phyloP scores from a whole-genome alignment of 192 early-diverging fungal species.

The Rhizoclosmatium globosum region DNA sequence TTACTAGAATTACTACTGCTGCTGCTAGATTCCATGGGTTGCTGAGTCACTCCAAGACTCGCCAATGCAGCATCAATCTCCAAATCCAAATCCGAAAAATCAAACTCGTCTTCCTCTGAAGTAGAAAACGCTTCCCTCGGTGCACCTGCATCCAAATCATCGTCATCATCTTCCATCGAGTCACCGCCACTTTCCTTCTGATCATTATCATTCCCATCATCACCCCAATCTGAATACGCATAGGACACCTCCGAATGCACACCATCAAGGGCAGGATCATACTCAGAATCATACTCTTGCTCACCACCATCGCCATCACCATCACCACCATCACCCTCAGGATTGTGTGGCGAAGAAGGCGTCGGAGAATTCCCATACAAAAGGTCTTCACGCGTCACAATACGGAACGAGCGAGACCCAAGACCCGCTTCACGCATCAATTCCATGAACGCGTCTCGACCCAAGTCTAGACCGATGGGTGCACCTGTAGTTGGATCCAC shows the following conservation, averaged over 20 bases:
- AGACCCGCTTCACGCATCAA: conserved; percentile 23
- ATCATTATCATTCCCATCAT: background rate
- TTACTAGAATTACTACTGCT: background rate
- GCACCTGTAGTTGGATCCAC: background rate
- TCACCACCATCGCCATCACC: background rate
- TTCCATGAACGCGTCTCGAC: conserved; percentile 5
- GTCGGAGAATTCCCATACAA: background rate
- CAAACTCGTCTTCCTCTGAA: background rate
- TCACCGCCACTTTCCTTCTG: background rate
- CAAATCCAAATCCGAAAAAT: background rate
- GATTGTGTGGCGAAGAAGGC: background rate
- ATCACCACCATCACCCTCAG: background rate
- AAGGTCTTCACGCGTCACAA: conserved; percentile 5
- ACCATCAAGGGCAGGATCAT: background rate
- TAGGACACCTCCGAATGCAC: background rate
- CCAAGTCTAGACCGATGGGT: conserved; percentile 3
- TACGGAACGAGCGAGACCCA: background rate
- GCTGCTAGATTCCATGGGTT: background rate
- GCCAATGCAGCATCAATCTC: conserved; percentile 12
- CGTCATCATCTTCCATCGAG: background rate
- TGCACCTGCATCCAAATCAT: background rate
- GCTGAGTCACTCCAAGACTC: background rate
- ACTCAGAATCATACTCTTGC: background rate
- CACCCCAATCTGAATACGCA: background rate
- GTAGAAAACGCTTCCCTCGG: background rate